These are phyloP conservation scores for Carex myosuroides DNA, from an alignment of 176 grass and related monocot genomes.

Conservation along the genomic window DNA sequence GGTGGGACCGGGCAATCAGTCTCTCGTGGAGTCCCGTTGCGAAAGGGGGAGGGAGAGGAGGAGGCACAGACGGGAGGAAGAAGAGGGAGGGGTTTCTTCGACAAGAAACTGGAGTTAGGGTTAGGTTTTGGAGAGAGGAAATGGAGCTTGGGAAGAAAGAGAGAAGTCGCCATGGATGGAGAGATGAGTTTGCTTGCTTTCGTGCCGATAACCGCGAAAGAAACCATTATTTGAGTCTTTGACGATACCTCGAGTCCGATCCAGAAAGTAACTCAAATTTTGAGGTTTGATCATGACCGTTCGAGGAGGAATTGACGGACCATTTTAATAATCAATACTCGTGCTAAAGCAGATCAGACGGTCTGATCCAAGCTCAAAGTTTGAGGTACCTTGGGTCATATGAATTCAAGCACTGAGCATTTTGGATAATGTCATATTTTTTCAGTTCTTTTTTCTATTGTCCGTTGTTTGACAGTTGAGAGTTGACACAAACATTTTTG, in stretches of 20 bases:
- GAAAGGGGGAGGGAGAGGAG: constrained; percentile 33
- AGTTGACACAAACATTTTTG: not conserved
- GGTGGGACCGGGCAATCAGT: constrained; percentile 84
- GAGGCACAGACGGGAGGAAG: constrained; percentile 15
- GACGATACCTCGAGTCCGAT: too few relatives aligned
- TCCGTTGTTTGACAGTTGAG: not conserved
- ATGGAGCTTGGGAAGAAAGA: constrained; percentile 19
- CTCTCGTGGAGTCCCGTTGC: constrained; percentile 83
- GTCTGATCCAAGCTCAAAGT: too few relatives aligned
- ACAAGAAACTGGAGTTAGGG: constrained; percentile 19
- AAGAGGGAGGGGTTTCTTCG: constrained; percentile 16
- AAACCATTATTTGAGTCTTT: not conserved
- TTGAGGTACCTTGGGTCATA: too few relatives aligned
- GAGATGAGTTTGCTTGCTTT: not conserved
- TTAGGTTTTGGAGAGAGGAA: constrained; percentile 34
- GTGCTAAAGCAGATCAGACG: too few relatives aligned
- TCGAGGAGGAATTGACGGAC: too few relatives aligned
- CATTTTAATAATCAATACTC: too few relatives aligned
- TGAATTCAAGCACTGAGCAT: not conserved
- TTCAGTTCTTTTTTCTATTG: not conserved
- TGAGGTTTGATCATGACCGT: too few relatives aligned
- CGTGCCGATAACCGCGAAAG: constrained; percentile 15
- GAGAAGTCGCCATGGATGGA: constrained; percentile 32
- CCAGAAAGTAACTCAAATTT: too few relatives aligned
- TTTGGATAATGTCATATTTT: not conserved